Evolutionary conservation across 1,284 basidiomycete genomes (phyloP), one percentile per base, ranked within the genome.

Genomic region (Somion occarium): DNA sequence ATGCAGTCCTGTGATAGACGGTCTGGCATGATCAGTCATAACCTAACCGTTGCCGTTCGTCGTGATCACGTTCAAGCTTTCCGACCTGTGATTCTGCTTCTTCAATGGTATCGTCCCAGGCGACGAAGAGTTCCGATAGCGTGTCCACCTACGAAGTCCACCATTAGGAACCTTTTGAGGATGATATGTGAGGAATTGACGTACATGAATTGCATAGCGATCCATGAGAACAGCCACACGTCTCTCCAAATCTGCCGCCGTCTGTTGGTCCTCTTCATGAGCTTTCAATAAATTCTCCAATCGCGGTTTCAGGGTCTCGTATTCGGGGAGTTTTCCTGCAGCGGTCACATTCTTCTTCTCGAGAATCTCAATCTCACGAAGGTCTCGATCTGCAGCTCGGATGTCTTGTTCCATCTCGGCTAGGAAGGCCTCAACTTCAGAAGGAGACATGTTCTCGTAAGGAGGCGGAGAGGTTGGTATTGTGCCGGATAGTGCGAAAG

Each of bases 381-480:
- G 78, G 58, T 90, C 88, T 9, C 85, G 77, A 57, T 91, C 89
- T 11, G 87, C 88, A 34, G 81, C 77, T 19, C 87, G 84, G 49
- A 91, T 81, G 49, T 91, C 89, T 7, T 80, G 78, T 55, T 91
- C 89, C 80, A 91, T 86, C 59, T 91, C 89, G 0, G 75, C 65
- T 12, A 91, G 65, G 49, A 87, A 74, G 0, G 83, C 82, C 39
- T 87, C 85, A 7, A 90, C 69, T 60, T 88, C 88, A 49, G 76
- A 75, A 0, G 76, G 59, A 0, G 80, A 75, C 79, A 90, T 82
- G 45, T 74, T 74, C 51, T 80, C 78, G 54, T 85, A 85, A 23
- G 79, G 64, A 2, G 82, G 77, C 2, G 78, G 68, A 27, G 74
- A 71, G 0, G 71, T 68, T 1, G 78, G 65, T 13, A 80, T 68